phyloP scores from a whole-genome alignment of 257 asterid genomes.

The Forsythia suspensa region DNA sequence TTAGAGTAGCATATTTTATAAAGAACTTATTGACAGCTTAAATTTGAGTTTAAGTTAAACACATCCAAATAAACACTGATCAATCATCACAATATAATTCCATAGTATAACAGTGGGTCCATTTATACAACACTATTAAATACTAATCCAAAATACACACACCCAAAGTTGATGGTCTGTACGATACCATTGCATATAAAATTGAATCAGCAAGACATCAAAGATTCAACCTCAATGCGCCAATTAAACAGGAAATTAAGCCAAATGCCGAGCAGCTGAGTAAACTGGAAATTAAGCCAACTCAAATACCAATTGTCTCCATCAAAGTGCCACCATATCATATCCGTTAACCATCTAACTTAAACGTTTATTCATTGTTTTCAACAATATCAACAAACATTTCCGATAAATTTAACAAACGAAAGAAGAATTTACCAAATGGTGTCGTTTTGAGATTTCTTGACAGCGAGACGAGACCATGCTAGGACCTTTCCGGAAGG shows the following conservation, averaged over 20 bases:
- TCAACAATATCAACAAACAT: neutral
- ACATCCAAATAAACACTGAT: neutral
- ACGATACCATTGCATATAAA: too few species aligned
- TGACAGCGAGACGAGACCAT: slow-evolving; percentile 84
- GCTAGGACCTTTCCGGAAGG: slow-evolving; percentile 73
- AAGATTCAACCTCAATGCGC: neutral
- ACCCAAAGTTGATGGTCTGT: neutral
- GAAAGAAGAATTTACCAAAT: slow-evolving; percentile 39
- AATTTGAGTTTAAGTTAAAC: neutral
- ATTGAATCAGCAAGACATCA: neutral
- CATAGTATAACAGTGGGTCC: neutral
- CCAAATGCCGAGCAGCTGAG: neutral
- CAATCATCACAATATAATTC: neutral
- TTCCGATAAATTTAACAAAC: too few species aligned
- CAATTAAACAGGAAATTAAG: neutral
- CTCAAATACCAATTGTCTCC: neutral
- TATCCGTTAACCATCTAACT: neutral
- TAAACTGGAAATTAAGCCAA: neutral
- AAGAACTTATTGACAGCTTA: neutral
- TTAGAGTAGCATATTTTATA: neutral
- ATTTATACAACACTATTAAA: neutral
- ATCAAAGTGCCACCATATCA: neutral
- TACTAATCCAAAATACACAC: neutral
- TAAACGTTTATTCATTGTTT: neutral
- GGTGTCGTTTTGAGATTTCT: slow-evolving; percentile 78